Conservation (phyloP, 495 filamentous ascomycete genomes). For the Astrothelium macrocarpum region DNA sequence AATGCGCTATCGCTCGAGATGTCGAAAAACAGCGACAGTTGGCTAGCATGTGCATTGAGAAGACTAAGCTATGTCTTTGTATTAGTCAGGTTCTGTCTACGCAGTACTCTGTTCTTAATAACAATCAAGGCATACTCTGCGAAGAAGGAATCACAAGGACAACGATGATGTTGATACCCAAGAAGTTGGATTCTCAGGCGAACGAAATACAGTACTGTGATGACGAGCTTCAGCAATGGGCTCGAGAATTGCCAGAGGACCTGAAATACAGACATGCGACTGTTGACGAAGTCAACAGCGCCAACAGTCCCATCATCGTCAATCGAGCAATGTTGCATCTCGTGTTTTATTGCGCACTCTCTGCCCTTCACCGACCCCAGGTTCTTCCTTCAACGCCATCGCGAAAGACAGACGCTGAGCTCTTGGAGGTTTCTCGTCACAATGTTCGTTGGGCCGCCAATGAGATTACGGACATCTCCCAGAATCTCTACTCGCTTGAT, state of each 20-base stretch:
- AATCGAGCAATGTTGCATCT: conserved; percentile 75
- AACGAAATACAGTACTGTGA: conserved; percentile 66
- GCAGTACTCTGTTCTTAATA: conserved; percentile 82
- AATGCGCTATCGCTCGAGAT: conserved; percentile 58
- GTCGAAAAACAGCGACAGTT: conserved; percentile 58
- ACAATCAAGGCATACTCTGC: conserved; percentile 54
- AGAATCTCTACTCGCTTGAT: conserved; percentile 55
- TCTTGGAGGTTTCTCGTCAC: conserved; percentile 67
- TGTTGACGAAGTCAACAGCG: conserved; percentile 36
- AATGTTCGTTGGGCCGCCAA: conserved; percentile 70
- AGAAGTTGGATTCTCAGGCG: conserved; percentile 68
- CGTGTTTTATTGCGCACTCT: conserved; percentile 79
- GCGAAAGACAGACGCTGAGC: conserved; percentile 41
- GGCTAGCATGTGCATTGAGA: conserved; percentile 80
- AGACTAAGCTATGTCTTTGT: conserved; percentile 77
- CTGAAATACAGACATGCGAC: conserved; percentile 49
- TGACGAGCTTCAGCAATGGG: conserved; percentile 62
- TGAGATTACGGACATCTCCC: conserved; percentile 71
- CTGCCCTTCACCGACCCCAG: conserved; percentile 78
- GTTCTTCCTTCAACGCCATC: conserved; percentile 61
- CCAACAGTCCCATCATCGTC: conserved; percentile 51
- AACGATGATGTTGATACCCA: conserved; percentile 83
- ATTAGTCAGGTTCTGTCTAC: conserved; percentile 75
- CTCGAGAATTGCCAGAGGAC: conserved; percentile 54
- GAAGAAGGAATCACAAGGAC: conserved; percentile 61